Percentiles rank a stretch among this genome's conserved stretches.
These are phyloP conservation scores for Secale cereale DNA, from an alignment of 176 grass and related monocot genomes.

Conservation along the genomic window DNA sequence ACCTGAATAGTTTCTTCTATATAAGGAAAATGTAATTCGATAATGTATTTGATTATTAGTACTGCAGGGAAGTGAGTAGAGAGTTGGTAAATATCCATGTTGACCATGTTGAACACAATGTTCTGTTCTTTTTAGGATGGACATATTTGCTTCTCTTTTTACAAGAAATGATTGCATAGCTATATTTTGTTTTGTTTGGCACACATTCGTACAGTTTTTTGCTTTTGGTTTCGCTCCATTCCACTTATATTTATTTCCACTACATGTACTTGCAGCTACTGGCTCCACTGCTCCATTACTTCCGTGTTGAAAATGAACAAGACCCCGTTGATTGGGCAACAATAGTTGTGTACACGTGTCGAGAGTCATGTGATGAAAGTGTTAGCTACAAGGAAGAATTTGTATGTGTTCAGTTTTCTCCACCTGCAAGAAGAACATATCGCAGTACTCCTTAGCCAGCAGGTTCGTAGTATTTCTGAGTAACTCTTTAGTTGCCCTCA, in stretches of 20 bases:
- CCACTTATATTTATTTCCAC: constrained; percentile 5
- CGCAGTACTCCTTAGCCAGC: not conserved
- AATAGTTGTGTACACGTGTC: constrained; percentile 73
- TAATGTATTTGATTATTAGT: too few relatives aligned
- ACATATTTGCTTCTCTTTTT: constrained; percentile 30
- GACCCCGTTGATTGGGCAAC: constrained; percentile 91
- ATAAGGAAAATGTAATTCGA: too few relatives aligned
- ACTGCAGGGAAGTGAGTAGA: too few relatives aligned
- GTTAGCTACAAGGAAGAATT: constrained; percentile 84
- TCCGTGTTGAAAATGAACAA: constrained; percentile 64
- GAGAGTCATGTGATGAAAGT: constrained; percentile 62
- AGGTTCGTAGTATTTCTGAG: not conserved
- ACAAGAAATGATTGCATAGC: not conserved
- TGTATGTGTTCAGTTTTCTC: constrained; percentile 40
- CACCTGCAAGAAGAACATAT: not conserved
- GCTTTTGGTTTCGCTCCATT: not conserved
- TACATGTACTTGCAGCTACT: constrained; percentile 63
- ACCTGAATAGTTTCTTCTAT: too few relatives aligned
- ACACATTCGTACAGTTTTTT: not conserved
- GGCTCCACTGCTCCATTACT: constrained; percentile 77
- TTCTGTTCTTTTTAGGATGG: too few relatives aligned
- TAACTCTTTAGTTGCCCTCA: not conserved
- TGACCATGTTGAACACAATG: too few relatives aligned
- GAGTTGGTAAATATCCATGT: too few relatives aligned
- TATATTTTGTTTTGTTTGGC: not conserved